These are phyloP conservation scores for Schoenoplectus tabernaemontani DNA, from an alignment of 202 grass and related monocot species.

Conservation along the genomic window DNA sequence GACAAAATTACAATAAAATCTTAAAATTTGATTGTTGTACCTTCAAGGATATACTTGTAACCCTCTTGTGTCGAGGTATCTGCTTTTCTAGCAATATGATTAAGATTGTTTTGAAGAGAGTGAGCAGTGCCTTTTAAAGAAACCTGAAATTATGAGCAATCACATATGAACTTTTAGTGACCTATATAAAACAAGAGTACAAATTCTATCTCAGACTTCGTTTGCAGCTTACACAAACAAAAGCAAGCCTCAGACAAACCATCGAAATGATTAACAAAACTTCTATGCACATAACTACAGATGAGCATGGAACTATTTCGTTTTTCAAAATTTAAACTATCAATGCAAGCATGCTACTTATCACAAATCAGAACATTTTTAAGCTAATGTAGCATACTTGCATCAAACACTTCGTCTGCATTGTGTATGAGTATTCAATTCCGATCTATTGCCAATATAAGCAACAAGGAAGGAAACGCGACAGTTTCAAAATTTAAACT, in stretches of 20 bases:
- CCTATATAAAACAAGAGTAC: neutral
- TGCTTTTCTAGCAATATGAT: neutral
- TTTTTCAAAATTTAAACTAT: neutral
- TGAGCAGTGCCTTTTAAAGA: neutral
- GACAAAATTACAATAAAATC: neutral
- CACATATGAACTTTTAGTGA: neutral
- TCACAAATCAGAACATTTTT: neutral
- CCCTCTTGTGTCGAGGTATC: constrained; percentile 14
- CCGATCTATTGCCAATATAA: no score
- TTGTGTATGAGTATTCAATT: no score
- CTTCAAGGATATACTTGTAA: constrained; percentile 11
- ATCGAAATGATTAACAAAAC: neutral
- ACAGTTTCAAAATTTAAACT: neutral
- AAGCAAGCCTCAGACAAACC: neutral
- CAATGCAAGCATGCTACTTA: neutral
- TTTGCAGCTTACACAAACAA: neutral
- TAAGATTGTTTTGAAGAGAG: constrained; percentile 10
- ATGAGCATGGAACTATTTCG: neutral
- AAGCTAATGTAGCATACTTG: neutral
- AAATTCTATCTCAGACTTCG: neutral
- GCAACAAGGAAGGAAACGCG: no score
- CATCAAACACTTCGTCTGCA: no score
- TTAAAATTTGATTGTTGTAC: neutral
- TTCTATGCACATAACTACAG: neutral
- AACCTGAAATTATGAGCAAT: constrained; percentile 1